phyloP scores from a whole-genome alignment of 1,284 basidiomycete species.

The Microbotryomycetes sp. region DNA sequence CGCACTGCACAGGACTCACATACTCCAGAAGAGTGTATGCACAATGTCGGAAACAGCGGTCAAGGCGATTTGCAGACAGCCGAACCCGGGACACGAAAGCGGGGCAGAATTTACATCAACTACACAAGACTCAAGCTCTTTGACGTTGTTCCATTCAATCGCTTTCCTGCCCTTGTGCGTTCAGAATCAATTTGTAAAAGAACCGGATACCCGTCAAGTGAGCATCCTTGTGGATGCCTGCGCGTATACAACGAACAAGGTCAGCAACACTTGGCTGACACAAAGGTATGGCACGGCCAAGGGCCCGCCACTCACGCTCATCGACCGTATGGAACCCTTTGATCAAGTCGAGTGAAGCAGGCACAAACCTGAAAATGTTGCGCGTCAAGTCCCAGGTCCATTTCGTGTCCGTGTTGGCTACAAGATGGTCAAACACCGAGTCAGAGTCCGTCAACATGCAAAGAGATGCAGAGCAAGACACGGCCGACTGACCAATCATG shows the following conservation, averaged over 20 bases:
- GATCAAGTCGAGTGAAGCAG: slow-evolving; percentile 41
- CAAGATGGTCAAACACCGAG: not conserved
- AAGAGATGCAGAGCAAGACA: not conserved
- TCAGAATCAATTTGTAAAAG: slow-evolving; percentile 47
- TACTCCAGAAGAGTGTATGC: too few relatives aligned
- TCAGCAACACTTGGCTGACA: not conserved
- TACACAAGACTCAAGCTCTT: too few relatives aligned
- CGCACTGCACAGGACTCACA: too few relatives aligned
- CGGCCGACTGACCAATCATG: slow-evolving; percentile 47
- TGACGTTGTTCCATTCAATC: too few relatives aligned
- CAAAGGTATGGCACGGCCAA: slow-evolving; percentile 1
- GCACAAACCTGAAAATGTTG: slow-evolving; percentile 50
- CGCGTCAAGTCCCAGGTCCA: slow-evolving; percentile 50
- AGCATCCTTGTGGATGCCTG: slow-evolving; percentile 36
- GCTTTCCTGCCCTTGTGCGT: slow-evolving; percentile 37
- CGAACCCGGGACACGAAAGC: too few relatives aligned
- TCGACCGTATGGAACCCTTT: slow-evolving; percentile 59
- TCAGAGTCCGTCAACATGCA: slow-evolving; percentile 23
- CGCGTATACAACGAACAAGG: not conserved
- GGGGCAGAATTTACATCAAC: too few relatives aligned
- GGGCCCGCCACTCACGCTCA: slow-evolving; percentile 41
- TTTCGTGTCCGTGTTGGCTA: slow-evolving; percentile 48
- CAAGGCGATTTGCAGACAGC: too few relatives aligned
- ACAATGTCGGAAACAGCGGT: too few relatives aligned
- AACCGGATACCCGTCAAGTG: slow-evolving; percentile 46